Conservation (phyloP, 177 flowering plant genomes). For the Telopea speciosissima region DNA sequence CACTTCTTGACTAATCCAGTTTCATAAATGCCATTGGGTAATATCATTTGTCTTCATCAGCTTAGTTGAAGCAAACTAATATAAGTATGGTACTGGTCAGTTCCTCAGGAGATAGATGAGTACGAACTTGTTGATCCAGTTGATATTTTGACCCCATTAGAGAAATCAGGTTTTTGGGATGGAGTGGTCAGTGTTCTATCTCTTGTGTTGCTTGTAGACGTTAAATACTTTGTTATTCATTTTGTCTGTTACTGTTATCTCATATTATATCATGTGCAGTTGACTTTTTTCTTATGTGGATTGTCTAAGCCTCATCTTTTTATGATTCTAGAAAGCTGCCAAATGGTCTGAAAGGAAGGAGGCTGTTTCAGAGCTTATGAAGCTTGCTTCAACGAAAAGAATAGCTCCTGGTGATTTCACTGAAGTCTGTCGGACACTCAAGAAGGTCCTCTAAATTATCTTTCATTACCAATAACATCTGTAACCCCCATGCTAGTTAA, state of each 20-base stretch:
- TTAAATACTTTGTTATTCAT: not conserved
- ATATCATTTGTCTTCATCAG: constrained; percentile 1
- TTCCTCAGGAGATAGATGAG: constrained; percentile 88
- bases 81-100: constrained; percentile 31
- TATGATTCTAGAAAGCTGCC: constrained; percentile 75
- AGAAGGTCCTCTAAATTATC: constrained; percentile 50
- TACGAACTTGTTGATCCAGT: constrained; percentile 98
- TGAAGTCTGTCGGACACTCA: constrained; percentile 81
- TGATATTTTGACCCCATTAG: constrained; percentile 88
- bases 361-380: constrained; percentile 89
- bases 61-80: not conserved
- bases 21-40: not conserved
- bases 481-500: too few relatives aligned
- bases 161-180: constrained; percentile 97
- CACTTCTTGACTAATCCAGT: not conserved
- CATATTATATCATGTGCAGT: not conserved
- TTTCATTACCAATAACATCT: not conserved
- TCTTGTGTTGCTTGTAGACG: not conserved
- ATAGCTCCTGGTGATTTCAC: constrained; percentile 96
- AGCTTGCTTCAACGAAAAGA: constrained; percentile 84
- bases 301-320: not conserved
- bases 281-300: too few relatives aligned
- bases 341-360: constrained; percentile 99
- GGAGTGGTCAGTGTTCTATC: constrained; percentile 79
- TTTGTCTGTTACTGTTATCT: not conserved